Evolutionary conservation across 148 eudicot species (phyloP).

Genomic region (Rhododendron henanense): DNA sequence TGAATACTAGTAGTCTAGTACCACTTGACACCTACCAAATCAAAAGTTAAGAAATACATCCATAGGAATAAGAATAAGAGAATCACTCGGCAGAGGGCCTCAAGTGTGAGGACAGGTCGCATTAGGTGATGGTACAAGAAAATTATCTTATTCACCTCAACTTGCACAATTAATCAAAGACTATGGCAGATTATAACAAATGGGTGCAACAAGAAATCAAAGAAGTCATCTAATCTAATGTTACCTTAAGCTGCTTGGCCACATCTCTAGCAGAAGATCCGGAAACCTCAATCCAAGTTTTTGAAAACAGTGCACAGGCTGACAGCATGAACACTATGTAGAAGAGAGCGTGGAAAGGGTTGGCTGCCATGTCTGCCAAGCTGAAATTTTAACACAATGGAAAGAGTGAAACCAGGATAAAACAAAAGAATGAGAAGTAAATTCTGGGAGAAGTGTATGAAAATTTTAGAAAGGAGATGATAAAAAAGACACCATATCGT

Average conservation of each 20-base stretch:
- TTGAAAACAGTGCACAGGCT: slow-evolving; percentile 82
- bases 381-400: slow-evolving; percentile 33
- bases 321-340: slow-evolving; percentile 80
- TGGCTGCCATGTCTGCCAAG: slow-evolving; percentile 82
- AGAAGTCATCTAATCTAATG: neutral
- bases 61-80: neutral
- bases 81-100: neutral
- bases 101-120: neutral
- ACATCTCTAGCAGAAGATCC: slow-evolving; percentile 91
- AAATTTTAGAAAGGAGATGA: neutral
- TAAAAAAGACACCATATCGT: neutral
- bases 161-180: neutral
- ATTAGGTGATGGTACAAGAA: neutral
- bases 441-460: neutral
- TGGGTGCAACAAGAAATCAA: neutral
- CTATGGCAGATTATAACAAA: neutral
- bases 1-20: neutral
- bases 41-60: neutral
- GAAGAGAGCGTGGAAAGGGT: slow-evolving; percentile 84
- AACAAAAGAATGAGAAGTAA: neutral
- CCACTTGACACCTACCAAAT: neutral
- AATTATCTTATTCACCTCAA: neutral
- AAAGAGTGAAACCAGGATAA: neutral
- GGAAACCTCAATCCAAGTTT: slow-evolving; percentile 93
- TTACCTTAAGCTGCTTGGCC: slow-evolving; percentile 89